These are phyloP conservation scores for Hemisphaericaspora subhashii DNA, from an alignment of 1,139 yeast species.

Conservation along the genomic window DNA sequence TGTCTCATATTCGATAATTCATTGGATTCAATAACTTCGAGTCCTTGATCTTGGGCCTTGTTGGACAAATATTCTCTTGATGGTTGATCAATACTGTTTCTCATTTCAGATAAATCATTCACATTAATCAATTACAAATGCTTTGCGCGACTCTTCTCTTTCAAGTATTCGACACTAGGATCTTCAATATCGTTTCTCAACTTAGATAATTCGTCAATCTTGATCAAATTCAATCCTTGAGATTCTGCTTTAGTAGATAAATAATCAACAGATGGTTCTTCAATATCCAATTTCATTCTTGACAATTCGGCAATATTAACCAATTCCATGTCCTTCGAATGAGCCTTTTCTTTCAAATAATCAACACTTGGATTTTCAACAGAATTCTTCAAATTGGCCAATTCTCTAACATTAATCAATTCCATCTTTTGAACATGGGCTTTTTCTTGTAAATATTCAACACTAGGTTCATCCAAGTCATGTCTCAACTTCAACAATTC, in stretches of 20 bases:
- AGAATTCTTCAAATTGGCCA: conserved; percentile 1
- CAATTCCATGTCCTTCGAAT: neutral
- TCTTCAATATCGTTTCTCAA: conserved; percentile 20
- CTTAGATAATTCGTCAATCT: conserved; percentile 16
- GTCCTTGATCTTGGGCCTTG: conserved; percentile 17
- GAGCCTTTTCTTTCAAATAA: conserved; percentile 20
- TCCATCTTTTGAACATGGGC: conserved; percentile 9
- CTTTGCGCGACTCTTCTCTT: conserved; percentile 17
- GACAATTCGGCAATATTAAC: conserved; percentile 3
- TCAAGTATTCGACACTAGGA: conserved; percentile 28
- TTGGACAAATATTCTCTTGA: conserved; percentile 22
- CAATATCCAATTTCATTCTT: conserved; percentile 8
- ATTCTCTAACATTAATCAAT: conserved; percentile 2
- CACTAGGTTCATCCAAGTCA: conserved; percentile 19
- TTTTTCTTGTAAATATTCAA: conserved; percentile 19
- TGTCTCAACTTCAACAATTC: conserved; percentile 7
- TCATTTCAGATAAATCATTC: conserved; percentile 17
- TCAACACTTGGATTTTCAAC: conserved; percentile 19
- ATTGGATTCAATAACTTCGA: conserved; percentile 11
- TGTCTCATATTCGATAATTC: conserved; percentile 7
- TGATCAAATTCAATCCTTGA: conserved; percentile 20
- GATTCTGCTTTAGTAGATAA: conserved; percentile 18
- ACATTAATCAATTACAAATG: conserved; percentile 21
- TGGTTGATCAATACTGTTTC: conserved; percentile 23
- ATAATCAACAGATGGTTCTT: conserved; percentile 23